phyloP scores from a whole-genome alignment of 2,329 filamentous ascomycete species.

The Leptographium procerum region DNA sequence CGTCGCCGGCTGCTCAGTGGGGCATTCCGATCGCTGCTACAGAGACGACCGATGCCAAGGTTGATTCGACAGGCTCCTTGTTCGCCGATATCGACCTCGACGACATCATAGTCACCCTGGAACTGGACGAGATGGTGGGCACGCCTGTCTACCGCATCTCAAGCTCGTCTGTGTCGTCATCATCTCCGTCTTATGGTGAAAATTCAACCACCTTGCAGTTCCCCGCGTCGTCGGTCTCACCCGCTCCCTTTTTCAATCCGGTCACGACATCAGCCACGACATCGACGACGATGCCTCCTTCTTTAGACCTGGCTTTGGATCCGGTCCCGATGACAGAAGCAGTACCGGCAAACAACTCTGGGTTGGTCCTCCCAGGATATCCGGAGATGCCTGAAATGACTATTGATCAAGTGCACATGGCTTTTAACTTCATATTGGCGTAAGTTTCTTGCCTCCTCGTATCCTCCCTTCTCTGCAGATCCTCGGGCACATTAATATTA shows the following conservation, averaged over 20 bases:
- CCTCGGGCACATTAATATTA: background rate
- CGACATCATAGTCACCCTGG: slow-evolving; percentile 28
- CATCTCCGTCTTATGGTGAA: background rate
- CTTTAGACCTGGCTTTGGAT: background rate
- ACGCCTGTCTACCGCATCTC: slow-evolving; percentile 32
- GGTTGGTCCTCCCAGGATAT: background rate
- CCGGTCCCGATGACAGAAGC: background rate
- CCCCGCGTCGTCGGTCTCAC: background rate
- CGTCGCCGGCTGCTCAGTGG: background rate
- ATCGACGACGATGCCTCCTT: too few relatives aligned
- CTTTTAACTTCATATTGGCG: slow-evolving; percentile 43
- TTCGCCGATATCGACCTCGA: slow-evolving; percentile 25
- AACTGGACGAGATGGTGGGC: slow-evolving; percentile 27
- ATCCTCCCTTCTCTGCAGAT: background rate
- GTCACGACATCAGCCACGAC: background rate
- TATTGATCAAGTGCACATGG: slow-evolving; percentile 29
- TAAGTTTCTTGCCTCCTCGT: slow-evolving; percentile 19
- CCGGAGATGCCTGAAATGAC: slow-evolving; percentile 17
- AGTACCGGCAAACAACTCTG: background rate
- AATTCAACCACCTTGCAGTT: background rate
- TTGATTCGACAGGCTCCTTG: slow-evolving; percentile 6
- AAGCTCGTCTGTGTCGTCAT: background rate
- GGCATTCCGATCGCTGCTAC: background rate
- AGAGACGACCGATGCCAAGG: background rate
- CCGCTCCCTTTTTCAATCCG: background rate